phyloP scores from a whole-genome alignment of 2,329 filamentous ascomycete genomes.

The Xylariaceae sp. region DNA sequence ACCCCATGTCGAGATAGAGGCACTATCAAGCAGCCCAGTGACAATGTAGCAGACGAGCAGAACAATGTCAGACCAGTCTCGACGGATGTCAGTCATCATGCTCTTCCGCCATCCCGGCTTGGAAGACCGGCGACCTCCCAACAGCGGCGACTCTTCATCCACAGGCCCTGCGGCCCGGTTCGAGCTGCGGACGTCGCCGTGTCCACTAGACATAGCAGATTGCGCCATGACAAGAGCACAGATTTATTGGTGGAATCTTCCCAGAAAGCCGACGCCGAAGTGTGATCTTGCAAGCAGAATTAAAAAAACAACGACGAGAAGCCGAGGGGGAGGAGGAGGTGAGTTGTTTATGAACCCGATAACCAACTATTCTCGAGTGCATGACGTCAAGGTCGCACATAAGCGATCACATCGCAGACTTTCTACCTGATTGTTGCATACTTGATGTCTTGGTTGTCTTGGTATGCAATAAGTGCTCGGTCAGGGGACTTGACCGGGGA shows the following conservation, averaged over 20 bases:
- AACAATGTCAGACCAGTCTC: conserved; percentile 61
- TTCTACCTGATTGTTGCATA: not conserved
- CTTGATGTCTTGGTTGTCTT: not conserved
- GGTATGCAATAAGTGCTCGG: not conserved
- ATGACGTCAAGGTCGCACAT: not conserved
- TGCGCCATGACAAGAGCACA: conserved; percentile 6
- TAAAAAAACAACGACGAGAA: not conserved
- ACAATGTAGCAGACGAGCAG: conserved; percentile 70
- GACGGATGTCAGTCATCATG: conserved; percentile 47
- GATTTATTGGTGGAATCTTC: not conserved
- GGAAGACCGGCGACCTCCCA: conserved; percentile 16
- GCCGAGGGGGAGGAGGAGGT: conserved; percentile 1
- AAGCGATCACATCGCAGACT: not conserved
- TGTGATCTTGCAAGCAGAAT: not conserved
- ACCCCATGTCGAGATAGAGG: conserved; percentile 70
- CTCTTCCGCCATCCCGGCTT: conserved; percentile 31
- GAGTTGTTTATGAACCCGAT: not conserved
- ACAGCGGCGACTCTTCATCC: conserved; percentile 34
- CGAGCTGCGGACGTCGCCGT: conserved; percentile 24
- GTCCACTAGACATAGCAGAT: conserved; percentile 25
- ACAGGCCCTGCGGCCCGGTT: conserved; percentile 9
- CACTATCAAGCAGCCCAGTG: conserved; percentile 72
- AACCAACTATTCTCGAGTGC: not conserved
- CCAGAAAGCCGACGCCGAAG: not conserved
- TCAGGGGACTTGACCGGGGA: too few species aligned